phyloP scores from a whole-genome alignment of 176 grass and related monocot species.

The Oryza nivara region DNA sequence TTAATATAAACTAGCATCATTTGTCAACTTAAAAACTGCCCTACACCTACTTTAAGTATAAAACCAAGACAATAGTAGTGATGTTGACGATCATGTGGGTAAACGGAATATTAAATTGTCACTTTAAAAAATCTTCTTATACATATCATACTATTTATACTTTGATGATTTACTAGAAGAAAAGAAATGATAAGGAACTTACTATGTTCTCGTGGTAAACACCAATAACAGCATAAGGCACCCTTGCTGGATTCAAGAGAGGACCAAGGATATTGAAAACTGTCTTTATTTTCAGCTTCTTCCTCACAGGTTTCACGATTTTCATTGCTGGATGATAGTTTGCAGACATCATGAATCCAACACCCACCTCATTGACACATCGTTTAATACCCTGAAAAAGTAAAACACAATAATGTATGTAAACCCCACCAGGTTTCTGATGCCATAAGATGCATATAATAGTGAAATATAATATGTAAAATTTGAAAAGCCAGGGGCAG shows the following conservation, averaged over 20 bases:
- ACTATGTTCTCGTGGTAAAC: slow-evolving; percentile 94
- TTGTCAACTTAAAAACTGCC: neutral
- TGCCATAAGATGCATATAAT: neutral
- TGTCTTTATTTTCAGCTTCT: slow-evolving; percentile 94
- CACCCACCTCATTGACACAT: slow-evolving; percentile 80
- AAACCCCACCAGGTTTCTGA: neutral
- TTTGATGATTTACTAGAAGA: slow-evolving; percentile 12
- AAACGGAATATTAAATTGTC: neutral
- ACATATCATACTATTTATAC: neutral
- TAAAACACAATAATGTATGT: slow-evolving; percentile 24
- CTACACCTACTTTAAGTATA: neutral
- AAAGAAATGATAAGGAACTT: slow-evolving; percentile 49
- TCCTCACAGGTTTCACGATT: slow-evolving; percentile 87
- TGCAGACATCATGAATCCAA: slow-evolving; percentile 99
- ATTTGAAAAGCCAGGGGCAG: neutral
- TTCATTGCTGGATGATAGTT: slow-evolving; percentile 98
- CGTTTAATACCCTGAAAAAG: slow-evolving; percentile 70
- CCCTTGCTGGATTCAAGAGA: slow-evolving; percentile 91
- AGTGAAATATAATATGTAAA: slow-evolving; percentile 1
- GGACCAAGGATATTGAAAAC: slow-evolving; percentile 97
- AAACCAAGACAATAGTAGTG: neutral
- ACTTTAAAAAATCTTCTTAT: neutral
- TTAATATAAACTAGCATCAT: neutral
- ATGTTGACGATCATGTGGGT: neutral
- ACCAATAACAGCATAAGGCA: slow-evolving; percentile 92